Base-by-base conservation (phyloP, 1,284 basidiomycete species). In the Chiua sp. region DNA sequence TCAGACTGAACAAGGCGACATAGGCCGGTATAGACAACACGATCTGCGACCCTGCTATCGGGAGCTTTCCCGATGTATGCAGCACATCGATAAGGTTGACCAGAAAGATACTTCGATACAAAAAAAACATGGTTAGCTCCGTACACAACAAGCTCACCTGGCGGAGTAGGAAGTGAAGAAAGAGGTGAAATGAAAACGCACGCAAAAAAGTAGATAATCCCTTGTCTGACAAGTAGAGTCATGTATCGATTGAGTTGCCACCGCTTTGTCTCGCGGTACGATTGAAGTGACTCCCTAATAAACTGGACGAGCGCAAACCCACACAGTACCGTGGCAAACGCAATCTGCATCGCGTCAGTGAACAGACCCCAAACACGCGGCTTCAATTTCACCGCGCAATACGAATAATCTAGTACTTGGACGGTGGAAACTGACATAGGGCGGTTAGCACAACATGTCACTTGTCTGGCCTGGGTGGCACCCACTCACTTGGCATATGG, bases 121-220 rank as follows among this genome's bases (percentile, higher is more conserved):
- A 13, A 20, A 49, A 12, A 32, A 32, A 7, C 42, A 12, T n/a
- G 1, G n/a, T 44, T 10, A 44, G 42, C 20, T n/a, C 39, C n/a
- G n/a, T 11, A 20, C 39, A n/a, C 4, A 20, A 10, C 42, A 11
- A 22, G 42, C 20, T 42, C 10, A 16, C 16, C 33, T 13, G 37
- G 13, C 13, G 16, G 37, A 3, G 18, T 39, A 39, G 4, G 18
- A 18, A 18, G 37, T 35, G 7, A 15, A 35, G 37, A 18, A 39
- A 10, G 35, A 7, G 10, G 23, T 5, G 5, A 22, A 10, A 42
- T 8, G 47, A 10, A 28, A 35, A 51, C 56, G 23, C 18, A 51
- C 56, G 37, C 39, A 35, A 51, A 33, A 30, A 69, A 67, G 47
- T 66, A 69, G 26, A 65, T 18, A 16, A 64, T n/a, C 15, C 62